A percentile compares a stretch with the other conserved stretches of the same genome.
Conservation (phyloP, 1,284 basidiomycete genomes). For the Ustilago hordei region DNA sequence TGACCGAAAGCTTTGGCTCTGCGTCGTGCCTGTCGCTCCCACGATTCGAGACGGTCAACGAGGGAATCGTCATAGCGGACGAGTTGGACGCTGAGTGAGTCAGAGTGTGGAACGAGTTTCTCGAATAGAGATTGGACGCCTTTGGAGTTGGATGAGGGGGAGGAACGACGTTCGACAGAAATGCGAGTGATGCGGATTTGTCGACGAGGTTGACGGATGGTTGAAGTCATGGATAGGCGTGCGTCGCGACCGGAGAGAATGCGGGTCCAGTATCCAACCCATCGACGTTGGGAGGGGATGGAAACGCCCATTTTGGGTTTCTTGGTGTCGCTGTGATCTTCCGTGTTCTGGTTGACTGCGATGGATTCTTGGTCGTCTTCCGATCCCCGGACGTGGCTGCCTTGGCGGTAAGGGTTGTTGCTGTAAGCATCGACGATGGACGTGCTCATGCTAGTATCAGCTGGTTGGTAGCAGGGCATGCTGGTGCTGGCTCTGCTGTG, state of each 20-base stretch:
- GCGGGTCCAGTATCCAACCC: slow-evolving; percentile 60
- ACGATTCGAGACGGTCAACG: slow-evolving; percentile 50
- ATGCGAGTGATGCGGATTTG: slow-evolving; percentile 53
- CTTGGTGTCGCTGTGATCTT: slow-evolving; percentile 31
- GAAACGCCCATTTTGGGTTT: slow-evolving; percentile 56
- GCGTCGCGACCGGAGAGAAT: slow-evolving; percentile 53
- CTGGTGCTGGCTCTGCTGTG: slow-evolving; percentile 27
- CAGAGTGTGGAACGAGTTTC: slow-evolving; percentile 44
- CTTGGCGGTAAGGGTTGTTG: neutral
- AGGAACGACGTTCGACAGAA: slow-evolving; percentile 27
- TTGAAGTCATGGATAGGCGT: slow-evolving; percentile 35
- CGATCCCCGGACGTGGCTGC: neutral
- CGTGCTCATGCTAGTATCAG: slow-evolving; percentile 1
- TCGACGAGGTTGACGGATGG: slow-evolving; percentile 32
- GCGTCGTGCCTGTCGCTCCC: slow-evolving; percentile 56
- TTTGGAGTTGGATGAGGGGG: neutral
- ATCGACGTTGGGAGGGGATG: slow-evolving; percentile 56
- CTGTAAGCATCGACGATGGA: slow-evolving; percentile 8
- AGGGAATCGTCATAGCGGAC: slow-evolving; percentile 50
- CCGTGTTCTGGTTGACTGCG: slow-evolving; percentile 44
- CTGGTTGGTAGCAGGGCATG: slow-evolving; percentile 9
- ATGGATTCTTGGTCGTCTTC: slow-evolving; percentile 29
- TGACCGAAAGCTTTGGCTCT: slow-evolving; percentile 50
- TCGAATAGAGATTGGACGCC: slow-evolving; percentile 12
- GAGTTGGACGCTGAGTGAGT: slow-evolving; percentile 51